These are phyloP conservation scores for Backusella australiensis DNA, from an alignment of 192 early-diverging fungal genomes.

Conservation along the genomic window DNA sequence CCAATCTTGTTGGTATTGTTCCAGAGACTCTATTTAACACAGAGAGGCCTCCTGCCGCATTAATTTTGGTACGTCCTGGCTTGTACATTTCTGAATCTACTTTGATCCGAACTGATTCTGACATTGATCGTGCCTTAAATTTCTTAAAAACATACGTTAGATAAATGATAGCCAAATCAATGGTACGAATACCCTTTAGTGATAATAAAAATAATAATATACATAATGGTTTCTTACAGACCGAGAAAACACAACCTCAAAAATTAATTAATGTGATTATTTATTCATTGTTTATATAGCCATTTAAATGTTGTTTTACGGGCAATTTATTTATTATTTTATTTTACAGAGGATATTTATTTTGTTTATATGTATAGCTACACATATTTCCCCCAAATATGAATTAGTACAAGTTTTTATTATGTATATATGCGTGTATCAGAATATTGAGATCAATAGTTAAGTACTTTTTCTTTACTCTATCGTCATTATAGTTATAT, in stretches of 20 bases:
- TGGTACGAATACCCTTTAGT: background rate
- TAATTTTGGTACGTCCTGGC: slow-evolving; percentile 26
- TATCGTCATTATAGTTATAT: background rate
- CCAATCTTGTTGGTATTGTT: background rate
- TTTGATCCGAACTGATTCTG: background rate
- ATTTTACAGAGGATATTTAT: background rate
- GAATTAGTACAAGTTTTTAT: background rate
- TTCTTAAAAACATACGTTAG: background rate
- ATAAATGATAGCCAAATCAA: background rate
- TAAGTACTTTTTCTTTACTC: background rate
- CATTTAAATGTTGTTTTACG: background rate
- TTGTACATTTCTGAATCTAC: slow-evolving; percentile 11
- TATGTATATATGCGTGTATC: background rate
- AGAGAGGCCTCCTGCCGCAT: background rate
- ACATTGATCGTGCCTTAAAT: slow-evolving; percentile 4
- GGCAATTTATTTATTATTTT: background rate
- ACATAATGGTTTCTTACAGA: background rate
- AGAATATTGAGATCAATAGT: background rate
- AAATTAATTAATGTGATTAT: too few relatives aligned
- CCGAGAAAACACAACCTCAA: too few relatives aligned
- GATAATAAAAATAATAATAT: background rate
- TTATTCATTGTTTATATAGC: too few relatives aligned
- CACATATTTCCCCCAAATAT: background rate
- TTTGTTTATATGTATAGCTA: background rate
- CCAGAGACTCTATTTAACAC: background rate